Base-by-base conservation (phyloP, 2,329 filamentous ascomycete genomes). In the Macrophomina phaseolina region DNA sequence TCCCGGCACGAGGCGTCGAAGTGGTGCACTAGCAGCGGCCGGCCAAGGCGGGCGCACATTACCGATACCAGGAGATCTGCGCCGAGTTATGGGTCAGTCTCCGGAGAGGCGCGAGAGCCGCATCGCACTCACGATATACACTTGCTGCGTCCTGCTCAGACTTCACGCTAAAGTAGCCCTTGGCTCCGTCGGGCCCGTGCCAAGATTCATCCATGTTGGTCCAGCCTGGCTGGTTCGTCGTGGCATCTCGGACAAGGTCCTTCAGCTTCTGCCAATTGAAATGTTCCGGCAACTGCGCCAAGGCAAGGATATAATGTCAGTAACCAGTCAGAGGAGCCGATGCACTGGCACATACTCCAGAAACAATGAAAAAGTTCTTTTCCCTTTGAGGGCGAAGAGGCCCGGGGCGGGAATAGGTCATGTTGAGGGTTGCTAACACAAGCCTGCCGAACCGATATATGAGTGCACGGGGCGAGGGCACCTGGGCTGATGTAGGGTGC, bases 161-260 rank as follows among this genome's bases (percentile, higher is more conserved):
- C 48, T 71, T 74, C n/a, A 79, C 69, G 64, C 73, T 73, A 67
- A 75, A 77, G 73, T 76, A 79, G 34, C 74, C 77, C 66, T 78
- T 75, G 28, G 76, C 72, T 4, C 75, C 74, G 67, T 70, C 70
- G 51, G 42, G 48, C 56, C 71, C 48, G 28, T 60, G 38, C 56
- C 52, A 69, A 68, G 62, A 70, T 9, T 73, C 63, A 18, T 69
- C 70, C 4, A 78, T 74, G n/a, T 79, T 73, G 12, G 73, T 73
- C 77, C 77, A 79, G 2, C 76, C 76, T 18, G 77, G 77, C 38
- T 79, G 77, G 53, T 75, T 72, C 56, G 73, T 73, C 23, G 78
- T 73, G 8, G 72, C 69, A 62, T 71, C 74, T 8, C 77, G 73
- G 34, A 78, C 72, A 34, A 75, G 69, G 45, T 79, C 77, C 68